These are phyloP conservation scores for Trichosporon sp. DNA, from an alignment of 1,284 basidiomycete species.

Conservation along the genomic window DNA sequence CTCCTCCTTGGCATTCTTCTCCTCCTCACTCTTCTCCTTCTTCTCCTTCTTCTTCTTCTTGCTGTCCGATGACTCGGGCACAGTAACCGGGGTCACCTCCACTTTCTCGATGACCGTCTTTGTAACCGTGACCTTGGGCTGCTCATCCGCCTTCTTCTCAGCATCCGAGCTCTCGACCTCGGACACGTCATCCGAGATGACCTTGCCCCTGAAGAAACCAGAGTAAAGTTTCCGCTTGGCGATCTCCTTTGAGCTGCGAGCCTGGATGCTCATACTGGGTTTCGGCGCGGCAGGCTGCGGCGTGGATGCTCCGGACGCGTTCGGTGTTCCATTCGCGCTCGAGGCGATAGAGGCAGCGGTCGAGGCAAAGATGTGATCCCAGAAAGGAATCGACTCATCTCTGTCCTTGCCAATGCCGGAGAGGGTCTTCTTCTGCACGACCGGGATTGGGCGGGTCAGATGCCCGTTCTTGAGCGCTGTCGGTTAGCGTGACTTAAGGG, in stretches of 20 bases:
- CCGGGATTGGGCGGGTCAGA: constrained; percentile 60
- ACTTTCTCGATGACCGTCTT: background rate
- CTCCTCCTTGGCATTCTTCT: background rate
- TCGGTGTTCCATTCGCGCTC: constrained; percentile 41
- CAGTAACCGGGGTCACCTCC: background rate
- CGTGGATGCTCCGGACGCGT: constrained; percentile 25
- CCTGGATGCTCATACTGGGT: constrained; percentile 54
- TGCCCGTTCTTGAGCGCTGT: constrained; percentile 47
- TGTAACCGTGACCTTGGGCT: background rate
- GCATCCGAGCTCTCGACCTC: background rate
- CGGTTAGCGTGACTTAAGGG: background rate
- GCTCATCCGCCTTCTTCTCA: background rate
- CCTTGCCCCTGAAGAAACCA: constrained; percentile 71
- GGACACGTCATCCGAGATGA: constrained; percentile 44
- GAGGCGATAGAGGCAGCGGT: constrained; percentile 67
- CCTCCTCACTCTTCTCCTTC: constrained; percentile 4
- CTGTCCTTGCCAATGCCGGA: constrained; percentile 81
- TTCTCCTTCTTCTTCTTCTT: background rate
- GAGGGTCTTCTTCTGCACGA: constrained; percentile 76
- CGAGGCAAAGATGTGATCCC: constrained; percentile 79
- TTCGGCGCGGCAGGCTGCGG: constrained; percentile 30
- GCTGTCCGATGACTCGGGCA: background rate
- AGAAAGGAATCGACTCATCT: constrained; percentile 89
- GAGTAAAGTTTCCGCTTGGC: constrained; percentile 70
- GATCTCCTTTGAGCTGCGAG: constrained; percentile 66